These are phyloP conservation scores for Dillenia turbinata DNA, from an alignment of 164 flowering plant species.

Conservation along the genomic window DNA sequence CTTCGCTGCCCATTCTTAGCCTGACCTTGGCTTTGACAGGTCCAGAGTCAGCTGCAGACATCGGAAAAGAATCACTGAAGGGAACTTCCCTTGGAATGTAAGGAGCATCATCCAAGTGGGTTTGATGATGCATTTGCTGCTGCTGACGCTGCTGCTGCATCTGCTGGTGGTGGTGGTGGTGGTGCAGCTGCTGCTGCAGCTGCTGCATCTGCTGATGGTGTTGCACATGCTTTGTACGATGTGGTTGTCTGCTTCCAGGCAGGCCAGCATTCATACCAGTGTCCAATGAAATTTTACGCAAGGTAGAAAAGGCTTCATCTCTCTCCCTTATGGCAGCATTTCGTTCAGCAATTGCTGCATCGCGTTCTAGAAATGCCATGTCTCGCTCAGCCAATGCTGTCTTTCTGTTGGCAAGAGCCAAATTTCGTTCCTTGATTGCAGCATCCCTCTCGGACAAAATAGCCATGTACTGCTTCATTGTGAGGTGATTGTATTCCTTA, in stretches of 20 bases:
- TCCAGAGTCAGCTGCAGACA: constrained; percentile 27
- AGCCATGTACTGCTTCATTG: constrained; percentile 27
- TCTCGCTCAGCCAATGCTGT: constrained; percentile 37
- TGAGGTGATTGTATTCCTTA: constrained; percentile 17
- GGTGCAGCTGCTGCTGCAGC: neutral
- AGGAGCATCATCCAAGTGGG: constrained; percentile 21
- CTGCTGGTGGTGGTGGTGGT: neutral
- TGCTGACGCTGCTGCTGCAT: neutral
- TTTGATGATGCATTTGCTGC: constrained; percentile 9
- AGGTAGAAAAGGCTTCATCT: constrained; percentile 26
- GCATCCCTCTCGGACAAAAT: constrained; percentile 42
- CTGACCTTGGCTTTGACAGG: constrained; percentile 20
- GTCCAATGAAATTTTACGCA: constrained; percentile 17
- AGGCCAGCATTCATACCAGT: neutral
- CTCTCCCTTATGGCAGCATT: constrained; percentile 34
- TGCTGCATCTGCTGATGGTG: constrained; percentile 2
- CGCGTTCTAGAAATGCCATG: constrained; percentile 34
- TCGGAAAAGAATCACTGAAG: constrained; percentile 32
- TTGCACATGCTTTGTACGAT: constrained; percentile 7
- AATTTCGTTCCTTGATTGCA: constrained; percentile 34
- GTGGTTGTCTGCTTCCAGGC: neutral
- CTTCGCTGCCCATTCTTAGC: constrained; percentile 24
- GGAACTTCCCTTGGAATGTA: constrained; percentile 24
- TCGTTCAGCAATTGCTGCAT: constrained; percentile 36
- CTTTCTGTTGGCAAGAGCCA: constrained; percentile 35